phyloP scores from a whole-genome alignment of 257 asterid species.

The Haberlea rhodopensis region DNA sequence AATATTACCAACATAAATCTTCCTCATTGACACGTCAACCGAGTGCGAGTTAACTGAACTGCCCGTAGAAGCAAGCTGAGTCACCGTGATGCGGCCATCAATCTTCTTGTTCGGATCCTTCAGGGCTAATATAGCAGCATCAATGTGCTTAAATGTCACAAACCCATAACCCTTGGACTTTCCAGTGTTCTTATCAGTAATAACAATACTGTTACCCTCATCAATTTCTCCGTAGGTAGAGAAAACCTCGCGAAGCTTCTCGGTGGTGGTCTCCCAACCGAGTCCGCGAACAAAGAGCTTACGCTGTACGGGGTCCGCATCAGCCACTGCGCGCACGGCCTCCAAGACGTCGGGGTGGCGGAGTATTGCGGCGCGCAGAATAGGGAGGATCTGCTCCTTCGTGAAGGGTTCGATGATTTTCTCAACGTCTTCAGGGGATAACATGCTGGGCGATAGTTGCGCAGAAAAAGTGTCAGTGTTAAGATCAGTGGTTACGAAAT shows the following conservation, averaged over 20 bases:
- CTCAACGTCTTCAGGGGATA: constrained; percentile 72
- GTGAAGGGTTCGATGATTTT: constrained; percentile 80
- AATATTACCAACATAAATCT: constrained; percentile 92
- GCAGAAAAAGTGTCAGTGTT: constrained; percentile 17
- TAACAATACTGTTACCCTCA: constrained; percentile 79
- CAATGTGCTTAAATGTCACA: constrained; percentile 82
- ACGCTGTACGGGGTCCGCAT: constrained; percentile 72
- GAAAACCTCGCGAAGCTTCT: constrained; percentile 70
- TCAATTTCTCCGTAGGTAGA: constrained; percentile 74
- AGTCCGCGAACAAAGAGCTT: constrained; percentile 94
- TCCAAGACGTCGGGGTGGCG: constrained; percentile 76
- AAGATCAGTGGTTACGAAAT: constrained; percentile 36
- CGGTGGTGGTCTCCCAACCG: constrained; percentile 96
- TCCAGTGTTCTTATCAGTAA: constrained; percentile 73
- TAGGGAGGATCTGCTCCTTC: constrained; percentile 69
- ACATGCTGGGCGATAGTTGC: constrained; percentile 34
- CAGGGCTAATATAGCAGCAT: constrained; percentile 71
- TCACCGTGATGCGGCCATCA: constrained; percentile 91
- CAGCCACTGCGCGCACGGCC: constrained; percentile 75
- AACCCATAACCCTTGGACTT: constrained; percentile 89
- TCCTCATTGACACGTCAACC: constrained; percentile 67
- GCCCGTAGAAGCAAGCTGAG: constrained; percentile 86
- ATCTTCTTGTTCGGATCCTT: constrained; percentile 86
- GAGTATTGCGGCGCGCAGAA: constrained; percentile 71
- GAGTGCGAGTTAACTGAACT: constrained; percentile 59